These are phyloP conservation scores for Pyrenochaeta sp. DNA, from an alignment of 2,329 filamentous ascomycete species.

Conservation along the genomic window DNA sequence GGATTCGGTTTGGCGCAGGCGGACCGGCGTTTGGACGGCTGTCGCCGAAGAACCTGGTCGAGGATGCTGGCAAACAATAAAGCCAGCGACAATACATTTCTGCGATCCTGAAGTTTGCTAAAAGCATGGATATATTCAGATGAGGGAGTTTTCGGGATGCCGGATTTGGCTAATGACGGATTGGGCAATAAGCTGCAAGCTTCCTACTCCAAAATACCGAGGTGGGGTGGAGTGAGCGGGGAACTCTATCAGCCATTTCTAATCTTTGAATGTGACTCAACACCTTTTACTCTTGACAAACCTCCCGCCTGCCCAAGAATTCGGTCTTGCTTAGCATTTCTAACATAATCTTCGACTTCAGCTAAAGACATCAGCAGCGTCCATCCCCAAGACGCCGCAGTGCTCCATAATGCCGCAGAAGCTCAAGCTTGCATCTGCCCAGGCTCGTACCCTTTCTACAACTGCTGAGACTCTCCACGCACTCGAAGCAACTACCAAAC, in stretches of 20 bases:
- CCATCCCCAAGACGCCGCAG: background rate
- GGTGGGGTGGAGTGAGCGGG: constrained; percentile 9
- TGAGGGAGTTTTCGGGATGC: background rate
- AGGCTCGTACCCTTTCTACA: constrained; percentile 57
- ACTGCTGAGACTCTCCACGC: constrained; percentile 69
- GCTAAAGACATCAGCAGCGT: background rate
- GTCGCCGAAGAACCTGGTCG: no score
- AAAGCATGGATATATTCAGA: no score
- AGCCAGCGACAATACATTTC: no score
- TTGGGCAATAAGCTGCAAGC: background rate
- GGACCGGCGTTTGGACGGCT: no score
- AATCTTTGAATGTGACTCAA: background rate
- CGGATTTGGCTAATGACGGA: background rate
- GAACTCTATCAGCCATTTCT: constrained; percentile 5
- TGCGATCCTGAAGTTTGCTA: no score
- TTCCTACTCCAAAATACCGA: no score
- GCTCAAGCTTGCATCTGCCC: constrained; percentile 60
- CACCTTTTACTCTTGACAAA: background rate
- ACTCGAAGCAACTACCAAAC: constrained; percentile 68
- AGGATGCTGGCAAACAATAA: no score
- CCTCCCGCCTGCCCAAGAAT: background rate
- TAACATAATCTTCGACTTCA: background rate
- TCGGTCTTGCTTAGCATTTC: background rate
- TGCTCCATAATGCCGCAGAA: constrained; percentile 50
- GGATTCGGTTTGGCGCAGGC: no score